phyloP scores from a whole-genome alignment of 768 basidiomycete genomes.

The Cystobasidium ongulense region DNA sequence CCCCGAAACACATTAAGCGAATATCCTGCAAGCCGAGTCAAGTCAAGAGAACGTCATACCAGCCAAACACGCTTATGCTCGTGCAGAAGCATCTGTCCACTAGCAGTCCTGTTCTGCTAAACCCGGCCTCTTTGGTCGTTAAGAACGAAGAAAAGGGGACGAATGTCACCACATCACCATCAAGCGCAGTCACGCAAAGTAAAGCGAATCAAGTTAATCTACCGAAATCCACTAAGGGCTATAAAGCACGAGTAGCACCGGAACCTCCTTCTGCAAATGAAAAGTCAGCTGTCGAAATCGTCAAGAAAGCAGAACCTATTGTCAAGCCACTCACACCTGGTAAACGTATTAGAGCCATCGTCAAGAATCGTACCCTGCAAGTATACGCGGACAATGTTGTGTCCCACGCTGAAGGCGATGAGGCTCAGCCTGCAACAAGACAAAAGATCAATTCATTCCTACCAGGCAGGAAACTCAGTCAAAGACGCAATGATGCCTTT shows the following conservation, averaged over 20 bases:
- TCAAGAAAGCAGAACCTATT: background rate
- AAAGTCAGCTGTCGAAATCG: background rate
- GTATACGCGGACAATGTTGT: slow-evolving; percentile 8
- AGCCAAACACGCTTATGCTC: slow-evolving; percentile 13
- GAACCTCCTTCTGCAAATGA: background rate
- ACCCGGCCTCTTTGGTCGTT: background rate
- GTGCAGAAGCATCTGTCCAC: slow-evolving; percentile 23
- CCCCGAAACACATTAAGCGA: background rate
- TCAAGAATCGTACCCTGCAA: slow-evolving; percentile 8
- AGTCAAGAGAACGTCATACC: background rate
- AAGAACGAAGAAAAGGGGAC: background rate
- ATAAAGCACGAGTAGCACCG: background rate
- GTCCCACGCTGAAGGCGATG: background rate
- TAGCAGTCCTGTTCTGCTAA: background rate
- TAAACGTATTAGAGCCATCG: slow-evolving; percentile 1
- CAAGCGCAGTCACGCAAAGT: too few relatives aligned
- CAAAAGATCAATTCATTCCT: slow-evolving; percentile 10
- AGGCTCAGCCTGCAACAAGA: background rate
- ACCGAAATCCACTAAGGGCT: slow-evolving; percentile 28
- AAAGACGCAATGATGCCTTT: slow-evolving; percentile 18
- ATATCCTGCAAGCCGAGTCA: background rate
- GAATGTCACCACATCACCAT: background rate
- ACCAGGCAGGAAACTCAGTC: background rate
- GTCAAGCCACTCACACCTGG: slow-evolving; percentile 11
- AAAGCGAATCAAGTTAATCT: background rate